These are phyloP conservation scores for Purshia tridentata DNA, from an alignment of 306 rosid genomes.

Conservation along the genomic window DNA sequence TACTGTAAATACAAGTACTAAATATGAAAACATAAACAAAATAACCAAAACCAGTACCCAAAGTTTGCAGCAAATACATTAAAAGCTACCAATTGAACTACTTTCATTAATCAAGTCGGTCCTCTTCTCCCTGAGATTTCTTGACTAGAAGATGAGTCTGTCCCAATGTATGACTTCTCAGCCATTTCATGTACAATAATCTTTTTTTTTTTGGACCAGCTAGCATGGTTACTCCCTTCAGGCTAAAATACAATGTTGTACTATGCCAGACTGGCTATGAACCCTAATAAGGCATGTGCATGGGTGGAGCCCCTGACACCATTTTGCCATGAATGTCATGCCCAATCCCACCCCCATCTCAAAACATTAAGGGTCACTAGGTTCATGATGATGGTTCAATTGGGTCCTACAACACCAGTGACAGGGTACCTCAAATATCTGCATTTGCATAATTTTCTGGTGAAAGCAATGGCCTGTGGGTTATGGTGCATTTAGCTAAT, in stretches of 20 bases:
- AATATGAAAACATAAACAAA: background rate
- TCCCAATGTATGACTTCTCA: conserved; percentile 3
- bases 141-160: background rate
- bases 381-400: conserved; percentile 24
- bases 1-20: background rate
- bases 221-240: conserved; percentile 21
- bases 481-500: background rate
- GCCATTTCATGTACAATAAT: background rate
- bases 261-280: conserved; percentile 49
- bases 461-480: background rate
- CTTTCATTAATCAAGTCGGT: background rate
- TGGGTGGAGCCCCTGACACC: conserved; percentile 56
- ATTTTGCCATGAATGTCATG: conserved; percentile 42
- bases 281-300: conserved; percentile 44
- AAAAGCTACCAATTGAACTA: background rate
- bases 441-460: background rate
- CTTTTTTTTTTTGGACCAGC: background rate
- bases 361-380: conserved; percentile 30
- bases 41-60: background rate
- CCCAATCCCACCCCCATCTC: conserved; percentile 30
- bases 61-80: background rate
- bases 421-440: background rate
- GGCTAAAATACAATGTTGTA: conserved; percentile 41
- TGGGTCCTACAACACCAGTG: conserved; percentile 37
- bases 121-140: background rate